Evolutionary conservation across 2,329 filamentous ascomycete genomes (phyloP).

Genomic region (Xylaria sp.): DNA sequence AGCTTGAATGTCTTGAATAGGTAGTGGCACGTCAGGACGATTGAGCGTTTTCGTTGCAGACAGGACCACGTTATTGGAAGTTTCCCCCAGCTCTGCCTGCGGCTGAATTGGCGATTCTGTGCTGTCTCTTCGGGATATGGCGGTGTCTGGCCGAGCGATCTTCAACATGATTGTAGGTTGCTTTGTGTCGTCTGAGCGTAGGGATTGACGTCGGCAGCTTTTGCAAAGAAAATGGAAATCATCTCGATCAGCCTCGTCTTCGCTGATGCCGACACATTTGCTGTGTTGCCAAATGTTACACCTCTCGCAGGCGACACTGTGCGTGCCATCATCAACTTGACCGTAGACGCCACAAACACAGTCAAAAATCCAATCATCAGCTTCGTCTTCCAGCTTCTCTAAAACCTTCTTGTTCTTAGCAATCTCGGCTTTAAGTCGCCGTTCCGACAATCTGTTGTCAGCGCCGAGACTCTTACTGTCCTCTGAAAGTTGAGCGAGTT

Average conservation of each 20-base stretch:
- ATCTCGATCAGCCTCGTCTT: conserved; percentile 81
- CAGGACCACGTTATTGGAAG: conserved; percentile 37
- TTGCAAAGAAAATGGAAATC: conserved; percentile 90
- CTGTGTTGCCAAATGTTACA: conserved; percentile 98
- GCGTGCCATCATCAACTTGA: conserved; percentile 92
- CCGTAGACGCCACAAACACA: conserved; percentile 92
- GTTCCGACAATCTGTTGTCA: conserved; percentile 76
- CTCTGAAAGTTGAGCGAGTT: conserved; percentile 81
- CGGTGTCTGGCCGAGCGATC: conserved; percentile 51
- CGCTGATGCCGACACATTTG: conserved; percentile 84
- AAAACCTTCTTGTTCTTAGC: conserved; percentile 82
- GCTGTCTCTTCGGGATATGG: conserved; percentile 41
- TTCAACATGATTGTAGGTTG: conserved; percentile 66
- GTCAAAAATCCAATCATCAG: conserved; percentile 94
- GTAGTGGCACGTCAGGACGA: conserved; percentile 33
- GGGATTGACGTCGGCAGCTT: conserved; percentile 74
- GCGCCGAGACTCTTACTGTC: conserved; percentile 72
- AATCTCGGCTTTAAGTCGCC: conserved; percentile 83
- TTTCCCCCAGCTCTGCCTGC: conserved; percentile 28
- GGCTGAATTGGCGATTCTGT: conserved; percentile 40
- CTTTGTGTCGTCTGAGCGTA: conserved; percentile 70
- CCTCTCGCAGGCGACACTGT: conserved; percentile 91
- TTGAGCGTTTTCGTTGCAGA: conserved; percentile 38
- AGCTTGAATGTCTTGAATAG: conserved; percentile 25
- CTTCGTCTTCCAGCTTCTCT: conserved; percentile 73